Base-by-base conservation (phyloP, 2,329 filamentous ascomycete genomes). In the Colletotrichum zoysiae region DNA sequence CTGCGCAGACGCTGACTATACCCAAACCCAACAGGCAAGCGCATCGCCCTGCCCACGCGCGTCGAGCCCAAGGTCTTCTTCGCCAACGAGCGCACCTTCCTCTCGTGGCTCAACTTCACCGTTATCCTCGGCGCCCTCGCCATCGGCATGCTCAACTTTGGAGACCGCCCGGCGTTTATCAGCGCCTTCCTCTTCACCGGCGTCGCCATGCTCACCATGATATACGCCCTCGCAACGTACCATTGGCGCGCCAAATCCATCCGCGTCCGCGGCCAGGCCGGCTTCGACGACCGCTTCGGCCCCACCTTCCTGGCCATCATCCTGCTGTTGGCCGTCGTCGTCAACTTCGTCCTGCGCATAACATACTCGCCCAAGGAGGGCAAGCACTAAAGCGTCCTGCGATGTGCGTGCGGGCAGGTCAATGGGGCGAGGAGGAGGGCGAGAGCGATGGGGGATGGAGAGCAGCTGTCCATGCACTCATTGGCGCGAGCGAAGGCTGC, bases 31-130 rank as follows among this genome's bases (percentile, higher is more conserved):
- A 48, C 78, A 97, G 95, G 95, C 89, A 99, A 99, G 87, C 94
- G 95, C 81, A 98, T 99, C 81, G 95, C 96, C 78, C 94, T 99
- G 75, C 96, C 96, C 70, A 98, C 95, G 73, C 95, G 96, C 77
- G 95, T 99, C 83, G 96, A 99, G 84, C 96, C 96, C 78, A 99
- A 99, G 85, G 96, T 99, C 87, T 99, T 98, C 90, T 99, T 99
- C 88, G 96, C 96, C 85, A 99, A 99, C 88, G 96, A 99, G 86
- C 94, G 96, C 75, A 99, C 96, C 74, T 99, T 99, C 82, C 91
- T 99, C 79, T 97, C 95, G 84, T 99, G 96, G 96, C 93, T 99
- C 80, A 99, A 99, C 89, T 98, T 98, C 88, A 97, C 95, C 82
- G 95, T 99, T 80, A 95, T 99, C 83, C 93, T 99, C 74, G 96